Evolutionary conservation across 331 rosid genomes (phyloP).

Genomic region (Stylosanthes scabra): DNA sequence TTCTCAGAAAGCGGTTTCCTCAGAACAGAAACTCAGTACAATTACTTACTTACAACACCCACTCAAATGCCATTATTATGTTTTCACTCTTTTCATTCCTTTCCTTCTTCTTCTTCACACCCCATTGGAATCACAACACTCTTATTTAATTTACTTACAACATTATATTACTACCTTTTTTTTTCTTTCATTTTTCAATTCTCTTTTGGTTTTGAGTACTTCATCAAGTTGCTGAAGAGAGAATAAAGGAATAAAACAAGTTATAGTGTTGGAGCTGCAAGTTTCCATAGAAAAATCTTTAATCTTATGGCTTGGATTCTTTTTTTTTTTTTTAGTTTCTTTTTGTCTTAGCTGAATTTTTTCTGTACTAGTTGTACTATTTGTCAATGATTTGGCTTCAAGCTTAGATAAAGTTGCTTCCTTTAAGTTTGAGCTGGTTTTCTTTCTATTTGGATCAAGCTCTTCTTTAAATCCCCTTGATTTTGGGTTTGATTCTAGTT

Average conservation of each 20-base stretch:
- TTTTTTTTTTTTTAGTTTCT: conserved; percentile 12
- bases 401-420: conserved; percentile 40
- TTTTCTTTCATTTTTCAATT: background rate
- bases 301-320: conserved; percentile 1
- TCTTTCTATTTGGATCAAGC: conserved; percentile 32
- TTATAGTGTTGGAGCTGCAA: conserved; percentile 20
- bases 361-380: conserved; percentile 23
- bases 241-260: background rate
- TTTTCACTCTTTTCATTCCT: conserved; percentile 49
- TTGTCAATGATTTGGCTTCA: conserved; percentile 21
- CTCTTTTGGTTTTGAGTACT: background rate
- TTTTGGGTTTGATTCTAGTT: conserved; percentile 3
- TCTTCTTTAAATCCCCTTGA: conserved; percentile 10
- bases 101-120: conserved; percentile 45
- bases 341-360: conserved; percentile 20
- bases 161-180: background rate
- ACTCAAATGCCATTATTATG: conserved; percentile 44
- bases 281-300: conserved; percentile 13
- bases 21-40: background rate
- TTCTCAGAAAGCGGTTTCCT: background rate
- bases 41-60: background rate
- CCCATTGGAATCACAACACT: conserved; percentile 5
- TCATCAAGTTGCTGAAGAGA: conserved; percentile 15
- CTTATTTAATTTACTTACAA: background rate
- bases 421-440: background rate